Base-by-base conservation (phyloP, 192 early-diverging fungal genomes). In the Entomortierella parvispora region DNA sequence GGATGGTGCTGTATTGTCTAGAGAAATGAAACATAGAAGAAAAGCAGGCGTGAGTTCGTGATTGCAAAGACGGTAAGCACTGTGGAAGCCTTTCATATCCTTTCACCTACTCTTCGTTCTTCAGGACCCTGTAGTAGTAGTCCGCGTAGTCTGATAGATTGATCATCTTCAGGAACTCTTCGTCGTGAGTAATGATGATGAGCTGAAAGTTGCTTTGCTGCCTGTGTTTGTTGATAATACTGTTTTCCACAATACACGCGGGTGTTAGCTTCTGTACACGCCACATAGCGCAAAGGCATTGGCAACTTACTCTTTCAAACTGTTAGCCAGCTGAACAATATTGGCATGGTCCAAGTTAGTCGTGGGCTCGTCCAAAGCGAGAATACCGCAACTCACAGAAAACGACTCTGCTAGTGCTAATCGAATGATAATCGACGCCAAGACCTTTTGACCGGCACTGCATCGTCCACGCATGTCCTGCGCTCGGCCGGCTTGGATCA, bases 131-230 rank as follows among this genome's bases (percentile, higher is more conserved):
- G 77, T 87, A 99, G 80, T 96, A 99, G 45, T 90, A 88, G 55
- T 97, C 96, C 2, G 91, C 89, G 57, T 91, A 91, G 56, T 95
- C 93, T 12, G 87, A 83, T 58, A 86, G 78, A 28, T 93, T 95
- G 25, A 99, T 63, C 65, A 88, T 79, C 48, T 91, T 90, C 76
- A 98, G 87, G 82, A 99, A 99, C 28, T 93, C 89, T 71, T 98
- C 97, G 80, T 99, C 97, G 68, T 99, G 98, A 15, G 98, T 98
- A 68, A 99, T 98, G 33, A 99, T 85, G 46, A 99, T 90, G 31
- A 99, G 82, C 82, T 99, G 98, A 70, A 99, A 99, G 81, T 98
- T 98, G 62, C 83, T 71, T 79, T 98, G 95, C 23, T 81, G 78
- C 42, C 90, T 81, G 12, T 95, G 89, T 17, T 79, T 70, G 65